phyloP scores from a whole-genome alignment of 768 basidiomycete species.

The Hypsizygus marmoreus region DNA sequence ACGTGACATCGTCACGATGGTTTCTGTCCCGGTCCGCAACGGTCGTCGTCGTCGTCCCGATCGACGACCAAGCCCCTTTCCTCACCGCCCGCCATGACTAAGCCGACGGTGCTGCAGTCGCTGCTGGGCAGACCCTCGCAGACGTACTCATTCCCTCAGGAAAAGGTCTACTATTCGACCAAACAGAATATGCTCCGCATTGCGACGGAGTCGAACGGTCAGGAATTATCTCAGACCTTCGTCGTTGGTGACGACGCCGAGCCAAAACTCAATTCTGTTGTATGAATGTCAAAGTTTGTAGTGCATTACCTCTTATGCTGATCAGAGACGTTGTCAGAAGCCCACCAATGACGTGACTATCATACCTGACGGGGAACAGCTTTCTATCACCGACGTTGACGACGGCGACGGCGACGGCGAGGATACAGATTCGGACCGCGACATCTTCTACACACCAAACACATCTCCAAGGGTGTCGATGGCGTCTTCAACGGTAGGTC shows the following conservation, averaged over 20 bases:
- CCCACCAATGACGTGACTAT: slow-evolving; percentile 17
- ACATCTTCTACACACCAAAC: slow-evolving; percentile 65
- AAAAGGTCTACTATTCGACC: slow-evolving; percentile 53
- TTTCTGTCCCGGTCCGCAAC: too few species aligned
- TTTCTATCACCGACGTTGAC: slow-evolving; percentile 13
- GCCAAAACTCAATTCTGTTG: slow-evolving; percentile 4
- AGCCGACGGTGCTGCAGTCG: slow-evolving; percentile 60
- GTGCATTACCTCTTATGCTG: slow-evolving; percentile 1
- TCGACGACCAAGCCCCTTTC: slow-evolving; percentile 3
- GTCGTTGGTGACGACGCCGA: slow-evolving; percentile 8
- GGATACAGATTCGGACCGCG: slow-evolving; percentile 38
- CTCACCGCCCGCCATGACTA: slow-evolving; percentile 39
- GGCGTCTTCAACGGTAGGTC: slow-evolving; percentile 30
- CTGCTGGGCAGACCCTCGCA: slow-evolving; percentile 68
- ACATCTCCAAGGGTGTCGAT: slow-evolving; percentile 55
- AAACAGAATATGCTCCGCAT: slow-evolving; percentile 54
- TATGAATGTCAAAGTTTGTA: slow-evolving; percentile 9
- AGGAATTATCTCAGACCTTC: slow-evolving; percentile 13
- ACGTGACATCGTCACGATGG: too few species aligned
- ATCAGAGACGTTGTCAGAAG: slow-evolving; percentile 10
- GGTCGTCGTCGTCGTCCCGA: slow-evolving; percentile 2
- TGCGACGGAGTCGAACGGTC: slow-evolving; percentile 35
- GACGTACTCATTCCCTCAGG: slow-evolving; percentile 48
- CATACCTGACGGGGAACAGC: slow-evolving; percentile 3
- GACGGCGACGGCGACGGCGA: slow-evolving; percentile 23